Evolutionary conservation across 441 rosid genomes (phyloP).

Genomic region (Iberis amara): DNA sequence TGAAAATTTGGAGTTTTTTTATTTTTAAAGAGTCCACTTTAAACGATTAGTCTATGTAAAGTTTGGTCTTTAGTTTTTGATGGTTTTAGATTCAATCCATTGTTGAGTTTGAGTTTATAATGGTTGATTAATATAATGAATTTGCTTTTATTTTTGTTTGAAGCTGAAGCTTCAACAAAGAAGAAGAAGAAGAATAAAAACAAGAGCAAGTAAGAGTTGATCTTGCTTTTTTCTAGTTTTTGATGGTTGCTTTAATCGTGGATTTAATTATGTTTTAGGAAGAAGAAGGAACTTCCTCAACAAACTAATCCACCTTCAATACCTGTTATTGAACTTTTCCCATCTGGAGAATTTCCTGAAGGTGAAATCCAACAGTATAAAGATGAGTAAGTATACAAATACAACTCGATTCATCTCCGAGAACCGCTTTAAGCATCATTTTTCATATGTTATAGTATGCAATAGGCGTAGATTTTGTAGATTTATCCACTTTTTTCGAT

Average conservation of each 20-base stretch:
- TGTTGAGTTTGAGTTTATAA: background rate
- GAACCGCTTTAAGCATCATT: background rate
- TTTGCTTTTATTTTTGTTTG: background rate
- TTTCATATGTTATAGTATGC: conserved; percentile 3
- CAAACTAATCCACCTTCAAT: conserved; percentile 89
- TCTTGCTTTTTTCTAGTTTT: conserved; percentile 16
- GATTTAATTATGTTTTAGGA: conserved; percentile 39
- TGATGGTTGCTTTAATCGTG: conserved; percentile 3
- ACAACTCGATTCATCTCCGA: background rate
- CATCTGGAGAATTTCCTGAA: conserved; percentile 89
- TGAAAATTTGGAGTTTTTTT: no score
- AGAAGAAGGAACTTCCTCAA: conserved; percentile 65
- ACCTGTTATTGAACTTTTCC: conserved; percentile 70
- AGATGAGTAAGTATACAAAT: conserved; percentile 63
- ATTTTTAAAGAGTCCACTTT: background rate
- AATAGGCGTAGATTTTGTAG: background rate
- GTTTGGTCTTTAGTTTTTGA: conserved; percentile 8
- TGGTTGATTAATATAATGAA: conserved; percentile 8
- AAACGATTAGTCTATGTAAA: conserved; percentile 1
- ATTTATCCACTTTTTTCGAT: background rate
- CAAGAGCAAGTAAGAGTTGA: conserved; percentile 76
- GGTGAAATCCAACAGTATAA: conserved; percentile 94
- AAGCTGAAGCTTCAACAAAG: conserved; percentile 67
- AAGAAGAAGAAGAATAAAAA: conserved; percentile 83
- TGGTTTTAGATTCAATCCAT: background rate